Conservation (phyloP, 441 rosid species). For the Mallotus repandus region DNA sequence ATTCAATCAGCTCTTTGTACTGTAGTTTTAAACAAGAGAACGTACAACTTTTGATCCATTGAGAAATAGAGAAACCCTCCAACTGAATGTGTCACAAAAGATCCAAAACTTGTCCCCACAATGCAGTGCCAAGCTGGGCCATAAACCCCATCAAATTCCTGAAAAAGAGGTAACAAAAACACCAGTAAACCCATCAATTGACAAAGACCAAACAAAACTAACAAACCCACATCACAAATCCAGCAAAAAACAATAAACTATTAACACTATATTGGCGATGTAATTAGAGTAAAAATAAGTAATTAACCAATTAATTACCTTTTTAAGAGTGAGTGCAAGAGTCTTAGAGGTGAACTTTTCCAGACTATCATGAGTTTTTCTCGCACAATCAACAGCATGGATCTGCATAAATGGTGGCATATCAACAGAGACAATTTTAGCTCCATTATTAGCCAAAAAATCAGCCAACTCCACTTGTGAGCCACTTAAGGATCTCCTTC, state of each 20-base stretch:
- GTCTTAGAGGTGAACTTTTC: constrained; percentile 51
- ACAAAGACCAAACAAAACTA: background rate
- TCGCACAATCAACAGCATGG: constrained; percentile 58
- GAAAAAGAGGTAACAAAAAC: constrained; percentile 14
- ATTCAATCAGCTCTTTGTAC: constrained; percentile 64
- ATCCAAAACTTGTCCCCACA: constrained; percentile 60
- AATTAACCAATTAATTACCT: constrained; percentile 28
- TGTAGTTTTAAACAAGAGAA: constrained; percentile 58
- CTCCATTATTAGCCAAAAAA: constrained; percentile 49
- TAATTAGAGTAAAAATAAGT: background rate
- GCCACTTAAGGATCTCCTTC: constrained; percentile 53
- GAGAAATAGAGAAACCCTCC: constrained; percentile 61
- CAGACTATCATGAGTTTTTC: constrained; percentile 51
- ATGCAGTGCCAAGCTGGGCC: constrained; percentile 69
- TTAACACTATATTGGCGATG: background rate
- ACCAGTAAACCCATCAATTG: constrained; percentile 1
- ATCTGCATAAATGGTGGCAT: constrained; percentile 71
- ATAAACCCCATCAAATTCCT: constrained; percentile 58
- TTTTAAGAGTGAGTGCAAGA: constrained; percentile 50
- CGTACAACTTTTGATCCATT: constrained; percentile 47
- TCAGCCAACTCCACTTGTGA: constrained; percentile 43
- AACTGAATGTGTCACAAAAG: constrained; percentile 58
- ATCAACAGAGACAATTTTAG: constrained; percentile 55
- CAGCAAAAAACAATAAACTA: background rate
- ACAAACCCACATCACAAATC: constrained; percentile 7